Percentiles rank a stretch among this genome's conserved stretches.
Conservation (phyloP, 768 basidiomycete genomes). For the Amyloporia xantha region DNA sequence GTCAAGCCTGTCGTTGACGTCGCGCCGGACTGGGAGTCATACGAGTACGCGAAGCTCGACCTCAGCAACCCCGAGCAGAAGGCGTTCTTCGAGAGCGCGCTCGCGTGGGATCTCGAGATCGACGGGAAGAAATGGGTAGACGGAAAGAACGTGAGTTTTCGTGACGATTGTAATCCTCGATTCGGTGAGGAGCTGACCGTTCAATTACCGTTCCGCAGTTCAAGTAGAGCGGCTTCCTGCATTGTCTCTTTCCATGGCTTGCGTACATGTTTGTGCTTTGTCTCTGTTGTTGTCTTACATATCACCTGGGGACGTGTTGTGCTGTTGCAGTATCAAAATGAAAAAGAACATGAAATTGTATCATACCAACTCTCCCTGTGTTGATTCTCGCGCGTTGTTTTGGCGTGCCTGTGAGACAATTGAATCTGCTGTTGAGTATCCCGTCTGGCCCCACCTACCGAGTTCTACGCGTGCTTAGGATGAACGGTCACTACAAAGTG, state of each 20-base stretch:
- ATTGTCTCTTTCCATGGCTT: constrained; percentile 6
- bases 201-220: constrained; percentile 12
- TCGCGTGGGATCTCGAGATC: constrained; percentile 90
- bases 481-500: no score
- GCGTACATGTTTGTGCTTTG: constrained; percentile 8
- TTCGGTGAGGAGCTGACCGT: no score
- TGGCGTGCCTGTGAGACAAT: no score
- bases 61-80: constrained; percentile 69
- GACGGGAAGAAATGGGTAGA: constrained; percentile 89
- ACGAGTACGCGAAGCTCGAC: constrained; percentile 74
- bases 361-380: no score
- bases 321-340: constrained; percentile 21
- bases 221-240: constrained; percentile 18
- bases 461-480: no score
- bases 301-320: constrained; percentile 16
- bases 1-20: constrained; percentile 61
- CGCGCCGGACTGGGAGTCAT: constrained; percentile 91
- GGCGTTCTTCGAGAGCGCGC: constrained; percentile 84
- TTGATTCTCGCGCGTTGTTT: no score
- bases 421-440: no score
- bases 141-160: constrained; percentile 73
- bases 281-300: constrained; percentile 14
- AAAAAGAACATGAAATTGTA: not conserved
- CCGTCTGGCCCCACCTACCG: no score
- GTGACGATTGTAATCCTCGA: not conserved